Conservation (phyloP, 2,329 filamentous ascomycete genomes). For the Truncatella angustata region DNA sequence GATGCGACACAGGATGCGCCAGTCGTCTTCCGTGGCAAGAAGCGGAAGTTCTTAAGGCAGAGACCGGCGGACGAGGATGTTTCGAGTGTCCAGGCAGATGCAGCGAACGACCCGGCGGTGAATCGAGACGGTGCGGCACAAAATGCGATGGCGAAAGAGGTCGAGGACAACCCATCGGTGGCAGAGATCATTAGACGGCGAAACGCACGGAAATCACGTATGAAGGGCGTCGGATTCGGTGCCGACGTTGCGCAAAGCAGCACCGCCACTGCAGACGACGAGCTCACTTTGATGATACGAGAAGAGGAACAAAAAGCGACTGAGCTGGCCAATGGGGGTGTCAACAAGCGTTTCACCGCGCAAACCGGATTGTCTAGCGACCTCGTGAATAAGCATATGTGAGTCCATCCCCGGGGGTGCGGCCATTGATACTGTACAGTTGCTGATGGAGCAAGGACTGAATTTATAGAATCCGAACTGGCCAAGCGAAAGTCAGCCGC, state of each 20-base stretch:
- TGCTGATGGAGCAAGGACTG: slow-evolving; percentile 76
- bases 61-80: slow-evolving; percentile 35
- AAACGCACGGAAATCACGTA: slow-evolving; percentile 47
- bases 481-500: slow-evolving; percentile 53
- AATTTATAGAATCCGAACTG: slow-evolving; percentile 80
- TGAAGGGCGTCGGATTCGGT: slow-evolving; percentile 58
- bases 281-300: slow-evolving; percentile 35
- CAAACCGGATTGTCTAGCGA: slow-evolving; percentile 69
- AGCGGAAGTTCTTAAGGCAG: slow-evolving; percentile 59
- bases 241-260: slow-evolving; percentile 26
- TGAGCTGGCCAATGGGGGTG: slow-evolving; percentile 26
- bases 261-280: slow-evolving; percentile 21
- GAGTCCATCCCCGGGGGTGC: slow-evolving; percentile 39
- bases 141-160: slow-evolving; percentile 19
- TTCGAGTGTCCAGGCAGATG: slow-evolving; percentile 11
- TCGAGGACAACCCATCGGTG: slow-evolving; percentile 41
- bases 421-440: slow-evolving; percentile 18
- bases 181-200: slow-evolving; percentile 51
- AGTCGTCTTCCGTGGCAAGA: slow-evolving; percentile 58
- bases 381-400: slow-evolving; percentile 75
- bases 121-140: background rate
- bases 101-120: slow-evolving; percentile 8
- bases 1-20: slow-evolving; percentile 22
- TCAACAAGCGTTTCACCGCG: slow-evolving; percentile 61
- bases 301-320: slow-evolving; percentile 31